Percentiles rank a stretch among this genome's conserved stretches.
These are phyloP conservation scores for Parmales sp. DNA, from an alignment of 108 stramenopile genomes.

Conservation along the genomic window DNA sequence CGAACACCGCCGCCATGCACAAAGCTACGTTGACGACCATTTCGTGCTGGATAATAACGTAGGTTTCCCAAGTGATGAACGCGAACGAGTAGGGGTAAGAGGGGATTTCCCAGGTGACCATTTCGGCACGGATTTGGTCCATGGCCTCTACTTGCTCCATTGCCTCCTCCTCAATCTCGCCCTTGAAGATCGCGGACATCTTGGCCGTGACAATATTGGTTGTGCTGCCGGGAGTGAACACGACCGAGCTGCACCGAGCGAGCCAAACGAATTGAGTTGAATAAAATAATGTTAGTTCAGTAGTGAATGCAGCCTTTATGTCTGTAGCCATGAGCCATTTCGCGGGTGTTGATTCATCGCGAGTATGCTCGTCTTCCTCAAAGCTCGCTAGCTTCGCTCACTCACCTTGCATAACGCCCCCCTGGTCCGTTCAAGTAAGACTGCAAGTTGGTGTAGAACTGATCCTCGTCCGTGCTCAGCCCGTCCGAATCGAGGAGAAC, in stretches of 20 bases:
- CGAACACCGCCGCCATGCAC: conserved; percentile 34
- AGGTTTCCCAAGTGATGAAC: conserved; percentile 31
- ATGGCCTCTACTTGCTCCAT: background rate
- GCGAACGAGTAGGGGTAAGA: conserved; percentile 24
- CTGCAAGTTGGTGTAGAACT: conserved; percentile 22
- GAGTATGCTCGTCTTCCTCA: background rate
- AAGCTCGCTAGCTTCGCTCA: too few species aligned
- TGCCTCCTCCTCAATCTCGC: background rate
- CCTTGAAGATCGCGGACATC: too few species aligned
- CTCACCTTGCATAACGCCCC: conserved; percentile 10
- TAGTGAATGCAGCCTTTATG: too few species aligned
- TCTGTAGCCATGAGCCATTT: too few species aligned
- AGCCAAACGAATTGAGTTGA: too few species aligned
- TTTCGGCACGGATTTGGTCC: background rate
- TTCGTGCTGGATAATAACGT: conserved; percentile 27
- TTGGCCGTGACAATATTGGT: too few species aligned
- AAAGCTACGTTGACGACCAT: conserved; percentile 58
- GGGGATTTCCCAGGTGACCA: background rate
- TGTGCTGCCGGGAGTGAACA: too few species aligned
- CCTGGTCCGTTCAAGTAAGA: conserved; percentile 15
- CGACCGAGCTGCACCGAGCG: too few species aligned
- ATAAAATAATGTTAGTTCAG: too few species aligned
- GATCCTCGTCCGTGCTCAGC: conserved; percentile 13
- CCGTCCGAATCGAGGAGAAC: background rate
- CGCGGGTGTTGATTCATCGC: too few species aligned